Evolutionary conservation across 345 rosid species (phyloP), one percentile per base, ranked within the genome.

Genomic region (Salix brachista): DNA sequence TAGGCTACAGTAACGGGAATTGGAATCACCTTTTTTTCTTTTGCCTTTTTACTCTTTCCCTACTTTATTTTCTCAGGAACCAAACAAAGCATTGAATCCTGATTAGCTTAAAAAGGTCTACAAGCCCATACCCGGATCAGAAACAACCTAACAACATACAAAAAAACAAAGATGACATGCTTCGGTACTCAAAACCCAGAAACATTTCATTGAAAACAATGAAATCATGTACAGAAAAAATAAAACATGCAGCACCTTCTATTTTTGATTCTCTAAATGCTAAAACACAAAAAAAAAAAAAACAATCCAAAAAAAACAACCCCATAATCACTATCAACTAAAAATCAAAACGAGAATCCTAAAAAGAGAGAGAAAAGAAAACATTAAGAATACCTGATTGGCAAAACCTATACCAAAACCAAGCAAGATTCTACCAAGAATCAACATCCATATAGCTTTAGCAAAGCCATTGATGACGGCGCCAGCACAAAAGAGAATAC

Each of bases 341-440:
- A 61, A 71, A 77, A 19, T 8, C 9, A 10, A 65, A 52, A 37
- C 30, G 44, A n/a, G 30, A 32, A 61, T 39, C 61, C 19, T 4
- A n/a, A 73, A 4, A 39, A 36, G 13, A 68, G 28, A 50, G 6
- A 11, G 67, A 4, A 14, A 8, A n/a, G 23, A 12, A 44, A 62
- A 8, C 10, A 56, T 4, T 9, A 69, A 9, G 44, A 41, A 69
- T 76, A 96, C 99, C 99, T 96, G 99, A 82, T 94, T 96, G 67
- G 99, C 97, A 69, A 96, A 96, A 18, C 99, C 99, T 64, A 96
- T 88, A 52, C 99, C 99, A 34, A 96, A 94, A 76, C 99, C 99
- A 26, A 96, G 97, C 75, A 96, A 80, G 19, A 96, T 84, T 67
- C 98, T 88, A 8, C 99, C 99, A 37, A 94, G 77, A 70, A 92